Conservation (phyloP, 1,139 yeast species). For the Blastobotrys elegans region DNA sequence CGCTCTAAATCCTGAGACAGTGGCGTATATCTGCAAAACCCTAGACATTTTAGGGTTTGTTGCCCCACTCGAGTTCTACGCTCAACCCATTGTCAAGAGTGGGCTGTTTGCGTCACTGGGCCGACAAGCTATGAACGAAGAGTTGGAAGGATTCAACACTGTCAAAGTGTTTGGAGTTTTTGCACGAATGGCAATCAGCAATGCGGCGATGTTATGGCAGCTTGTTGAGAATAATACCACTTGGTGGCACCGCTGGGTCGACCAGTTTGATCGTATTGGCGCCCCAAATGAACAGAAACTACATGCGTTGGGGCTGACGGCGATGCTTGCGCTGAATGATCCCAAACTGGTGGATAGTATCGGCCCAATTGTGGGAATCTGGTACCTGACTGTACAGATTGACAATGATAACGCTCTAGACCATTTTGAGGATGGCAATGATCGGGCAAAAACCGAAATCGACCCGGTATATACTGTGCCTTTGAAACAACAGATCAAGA, state of each 20-base stretch:
- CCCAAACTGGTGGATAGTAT: slow-evolving; percentile 6
- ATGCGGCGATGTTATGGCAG: slow-evolving; percentile 45
- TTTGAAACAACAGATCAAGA: slow-evolving; percentile 2
- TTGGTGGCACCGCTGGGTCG: slow-evolving; percentile 30
- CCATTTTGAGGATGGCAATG: neutral
- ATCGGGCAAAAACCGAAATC: neutral
- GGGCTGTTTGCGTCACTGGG: slow-evolving; percentile 34
- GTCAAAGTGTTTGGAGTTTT: slow-evolving; percentile 47
- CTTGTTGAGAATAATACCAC: slow-evolving; percentile 26
- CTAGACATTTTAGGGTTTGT: slow-evolving; percentile 21
- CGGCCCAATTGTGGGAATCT: slow-evolving; percentile 10
- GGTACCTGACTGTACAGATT: slow-evolving; percentile 4
- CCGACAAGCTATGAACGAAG: slow-evolving; percentile 42
- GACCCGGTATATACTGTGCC: slow-evolving; percentile 5
- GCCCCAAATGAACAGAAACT: slow-evolving; percentile 52
- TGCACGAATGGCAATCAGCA: slow-evolving; percentile 49
- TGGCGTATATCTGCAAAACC: slow-evolving; percentile 27
- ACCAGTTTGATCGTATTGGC: slow-evolving; percentile 47
- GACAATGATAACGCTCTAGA: neutral
- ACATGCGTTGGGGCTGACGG: slow-evolving; percentile 12
- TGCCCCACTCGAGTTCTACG: slow-evolving; percentile 24
- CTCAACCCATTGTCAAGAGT: slow-evolving; percentile 24
- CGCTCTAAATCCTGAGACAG: slow-evolving; percentile 66
- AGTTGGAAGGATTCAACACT: slow-evolving; percentile 10
- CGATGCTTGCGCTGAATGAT: slow-evolving; percentile 8